Conservation (phyloP, 441 rosid genomes). For the Rhodomyrtus psidioides region DNA sequence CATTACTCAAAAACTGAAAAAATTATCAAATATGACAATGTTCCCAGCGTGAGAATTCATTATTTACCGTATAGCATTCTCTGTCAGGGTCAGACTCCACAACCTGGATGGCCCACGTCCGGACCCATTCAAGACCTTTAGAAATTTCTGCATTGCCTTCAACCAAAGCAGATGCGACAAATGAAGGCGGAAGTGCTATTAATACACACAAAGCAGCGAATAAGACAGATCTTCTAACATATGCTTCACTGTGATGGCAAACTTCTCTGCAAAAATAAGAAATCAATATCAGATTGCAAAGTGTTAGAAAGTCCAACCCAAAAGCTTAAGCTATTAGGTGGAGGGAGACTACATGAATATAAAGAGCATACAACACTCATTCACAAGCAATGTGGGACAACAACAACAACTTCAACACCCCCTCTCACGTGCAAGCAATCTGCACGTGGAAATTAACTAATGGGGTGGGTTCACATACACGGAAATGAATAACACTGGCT, state of each 20-base stretch:
- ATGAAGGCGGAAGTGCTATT: conserved; percentile 79
- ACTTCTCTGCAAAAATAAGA: conserved; percentile 53
- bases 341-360: too few species aligned
- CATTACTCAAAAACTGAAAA: background rate
- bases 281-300: background rate
- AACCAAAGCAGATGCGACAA: conserved; percentile 52
- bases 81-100: conserved; percentile 77
- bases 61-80: conserved; percentile 80
- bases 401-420: too few species aligned
- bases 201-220: conserved; percentile 80
- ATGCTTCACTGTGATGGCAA: conserved; percentile 84
- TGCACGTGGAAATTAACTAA: too few species aligned
- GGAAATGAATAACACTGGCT: too few species aligned
- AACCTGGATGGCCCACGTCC: conserved; percentile 70
- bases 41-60: background rate
- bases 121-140: conserved; percentile 90
- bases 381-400: too few species aligned
- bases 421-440: too few species aligned
- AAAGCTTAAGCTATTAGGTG: too few species aligned
- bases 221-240: conserved; percentile 86
- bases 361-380: too few species aligned
- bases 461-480: too few species aligned
- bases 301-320: too few species aligned
- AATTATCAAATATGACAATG: background rate
- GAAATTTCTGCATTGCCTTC: conserved; percentile 72